A percentile compares a stretch with the other conserved stretches of the same genome.
Conservation (phyloP, 441 rosid species). For the Erodium trifolium region DNA sequence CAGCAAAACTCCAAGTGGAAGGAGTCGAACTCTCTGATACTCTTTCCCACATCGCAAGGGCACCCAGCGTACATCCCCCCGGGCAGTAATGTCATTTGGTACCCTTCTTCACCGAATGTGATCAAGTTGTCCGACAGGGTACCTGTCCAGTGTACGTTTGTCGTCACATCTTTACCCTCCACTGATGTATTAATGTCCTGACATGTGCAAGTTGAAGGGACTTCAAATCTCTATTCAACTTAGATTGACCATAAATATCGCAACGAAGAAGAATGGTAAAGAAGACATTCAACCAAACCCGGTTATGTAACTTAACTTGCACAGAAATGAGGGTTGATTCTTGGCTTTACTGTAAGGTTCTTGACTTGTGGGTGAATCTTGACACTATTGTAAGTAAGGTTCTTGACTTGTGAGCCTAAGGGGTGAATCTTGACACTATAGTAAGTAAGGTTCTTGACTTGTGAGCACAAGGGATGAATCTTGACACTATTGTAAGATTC, state of each 20-base stretch:
- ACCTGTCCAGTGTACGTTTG: slow-evolving; percentile 63
- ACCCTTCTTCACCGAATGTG: slow-evolving; percentile 54
- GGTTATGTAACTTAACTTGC: background rate
- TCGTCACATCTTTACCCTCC: slow-evolving; percentile 29
- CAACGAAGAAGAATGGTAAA: background rate
- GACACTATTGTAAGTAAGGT: too few species aligned
- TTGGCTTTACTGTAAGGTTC: background rate
- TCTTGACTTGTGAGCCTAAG: too few species aligned
- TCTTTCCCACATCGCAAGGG: slow-evolving; percentile 55
- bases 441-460: too few species aligned
- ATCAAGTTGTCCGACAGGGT: slow-evolving; percentile 42
- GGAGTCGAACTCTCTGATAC: slow-evolving; percentile 54
- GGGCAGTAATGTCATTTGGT: slow-evolving; percentile 57
- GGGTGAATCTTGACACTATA: too few species aligned
- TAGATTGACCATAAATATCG: background rate
- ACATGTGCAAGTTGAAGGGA: slow-evolving; percentile 12
- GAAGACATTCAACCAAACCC: background rate
- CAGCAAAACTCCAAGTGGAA: slow-evolving; percentile 88
- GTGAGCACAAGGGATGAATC: too few species aligned
- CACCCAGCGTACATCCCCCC: slow-evolving; percentile 93
- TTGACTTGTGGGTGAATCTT: background rate
- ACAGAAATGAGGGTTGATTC: background rate
- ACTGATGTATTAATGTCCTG: slow-evolving; percentile 49
- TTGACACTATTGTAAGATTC: too few species aligned
- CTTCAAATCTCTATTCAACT: background rate